These are phyloP conservation scores for Hypoxylon subgilvum DNA, from an alignment of 495 filamentous ascomycete genomes.

Conservation along the genomic window DNA sequence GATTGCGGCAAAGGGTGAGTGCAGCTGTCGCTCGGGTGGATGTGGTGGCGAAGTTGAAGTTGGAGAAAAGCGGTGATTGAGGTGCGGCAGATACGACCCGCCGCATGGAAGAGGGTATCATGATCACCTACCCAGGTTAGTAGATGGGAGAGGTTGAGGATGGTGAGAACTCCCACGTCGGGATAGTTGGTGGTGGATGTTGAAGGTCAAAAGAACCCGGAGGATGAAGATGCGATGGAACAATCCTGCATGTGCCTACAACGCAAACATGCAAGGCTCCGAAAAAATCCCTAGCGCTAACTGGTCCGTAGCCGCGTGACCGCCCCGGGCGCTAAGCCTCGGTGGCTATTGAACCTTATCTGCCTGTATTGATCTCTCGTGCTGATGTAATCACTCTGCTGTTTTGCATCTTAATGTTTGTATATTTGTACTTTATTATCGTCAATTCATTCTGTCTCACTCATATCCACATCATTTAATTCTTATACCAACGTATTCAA, in stretches of 20 bases:
- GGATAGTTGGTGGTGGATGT: constrained; percentile 23
- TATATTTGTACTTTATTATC: no score
- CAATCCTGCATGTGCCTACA: no score
- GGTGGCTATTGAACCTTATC: constrained; percentile 6
- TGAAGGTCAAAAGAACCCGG: constrained; percentile 18
- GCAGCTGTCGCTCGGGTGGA: constrained; percentile 42
- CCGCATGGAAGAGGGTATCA: constrained; percentile 61
- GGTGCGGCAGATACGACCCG: constrained; percentile 52
- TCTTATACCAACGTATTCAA: no score
- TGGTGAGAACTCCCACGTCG: constrained; percentile 12
- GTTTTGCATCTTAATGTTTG: no score
- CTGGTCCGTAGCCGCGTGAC: not conserved
- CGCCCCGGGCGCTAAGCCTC: constrained; percentile 4
- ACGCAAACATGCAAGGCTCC: constrained; percentile 22
- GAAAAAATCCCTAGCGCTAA: constrained; percentile 17
- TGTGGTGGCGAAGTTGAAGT: constrained; percentile 44
- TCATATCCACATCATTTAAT: no score
- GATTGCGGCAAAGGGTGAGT: constrained; percentile 47
- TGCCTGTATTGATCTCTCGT: no score
- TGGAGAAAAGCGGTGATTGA: constrained; percentile 49
- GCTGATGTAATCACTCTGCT: no score
- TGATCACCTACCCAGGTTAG: constrained; percentile 43
- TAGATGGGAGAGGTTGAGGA: constrained; percentile 16
- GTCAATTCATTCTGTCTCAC: no score
- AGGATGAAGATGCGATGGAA: constrained; percentile 23